Evolutionary conservation across 768 basidiomycete species (phyloP), one percentile per base, ranked within the genome.

Genomic region (Naganishia randhawae): DNA sequence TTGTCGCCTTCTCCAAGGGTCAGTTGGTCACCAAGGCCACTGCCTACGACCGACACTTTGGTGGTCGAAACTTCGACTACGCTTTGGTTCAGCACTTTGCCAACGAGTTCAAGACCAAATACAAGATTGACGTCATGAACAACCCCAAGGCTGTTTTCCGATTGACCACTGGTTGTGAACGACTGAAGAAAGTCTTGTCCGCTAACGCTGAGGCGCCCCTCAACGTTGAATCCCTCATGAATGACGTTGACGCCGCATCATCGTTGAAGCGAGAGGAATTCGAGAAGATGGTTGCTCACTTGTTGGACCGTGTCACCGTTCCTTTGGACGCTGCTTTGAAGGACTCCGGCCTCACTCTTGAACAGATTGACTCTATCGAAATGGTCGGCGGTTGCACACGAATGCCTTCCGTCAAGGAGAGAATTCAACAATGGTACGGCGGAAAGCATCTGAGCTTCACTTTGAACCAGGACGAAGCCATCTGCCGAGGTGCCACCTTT

Each of bases 381-480:
- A 87, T 98, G 73, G 85, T 98, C 71, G 95, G 95, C 76, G 96
- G 96, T 16, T 85, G 86, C 22, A 95, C 93, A 1, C 93, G 94
- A 81, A 84, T 98, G 65, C 95, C 95, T 27, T 87, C 94, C 33
- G 89, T 98, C 77, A 92, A 94, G 77, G 83, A 85, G 41, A 86
- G 88, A 78, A 94, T 99, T 81, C 87, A 89, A 76, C 83, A 85
- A 35, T 89, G 87, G 71, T 93, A 96, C 82, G 83, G 83, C 41
- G 90, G 89, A 63, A 92, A 92, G 82, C 67, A 82, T n/a, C 88
- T 98, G 72, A 89, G 86, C 19, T 89, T 88, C 73, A 98, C 96
- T 35, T 87, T 95, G 78, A 99, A 98, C 84, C 92, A 94, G 82
- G 96, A 98, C 73, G 96, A 98, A 83, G 94, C 96, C 69, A 85